Evolutionary conservation across 768 basidiomycete genomes (phyloP), one percentile per base, ranked within the genome.

Genomic region (Vararia minispora): DNA sequence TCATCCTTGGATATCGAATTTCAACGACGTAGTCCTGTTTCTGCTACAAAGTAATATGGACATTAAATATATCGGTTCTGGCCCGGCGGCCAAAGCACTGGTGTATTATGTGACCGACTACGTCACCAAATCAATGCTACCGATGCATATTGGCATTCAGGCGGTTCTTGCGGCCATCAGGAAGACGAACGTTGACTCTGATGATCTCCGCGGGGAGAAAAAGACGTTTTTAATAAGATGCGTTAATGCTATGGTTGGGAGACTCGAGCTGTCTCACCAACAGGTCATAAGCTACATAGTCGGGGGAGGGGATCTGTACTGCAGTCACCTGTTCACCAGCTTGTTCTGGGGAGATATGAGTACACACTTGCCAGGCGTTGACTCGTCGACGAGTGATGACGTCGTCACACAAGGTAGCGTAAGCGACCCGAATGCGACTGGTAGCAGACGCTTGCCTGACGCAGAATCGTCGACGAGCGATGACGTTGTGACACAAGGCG

Each of bases 21-120:
- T 63, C 39, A 69, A 69, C 47, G 47, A 52, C 0, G 20, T 36
- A n/a, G 10, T 27, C 6, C 35, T 24, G 25, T 24, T 23, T 22
- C 20, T 31, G 3, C 37, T 69, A 0, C 40, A 57, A 2, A 63
- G 62, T 33, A 71, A 71, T 37, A 68, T 66, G 60, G 69, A 71
- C 37, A 63, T 71, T 2, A 66, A 69, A 40, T 66, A 59, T 29
- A 60, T 72, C 13, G 59, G 58, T 0, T 69, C 66, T 0, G 69
- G 69, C 0, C 28, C 48, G 6, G 43, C 57, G 0, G 64, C 64
- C 1, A 69, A 69, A 38, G 66, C 68, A 0, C 41, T 66, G 0
- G 28, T 65, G 3, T 66, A 63, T 40, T 72, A 71, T 35, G 63
- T 70, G 14, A 71, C 68, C 0, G 58, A 71, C 39, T 70, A 72